Evolutionary conservation across 2,329 filamentous ascomycete genomes (phyloP).

Genomic region (Cercospora canescens): DNA sequence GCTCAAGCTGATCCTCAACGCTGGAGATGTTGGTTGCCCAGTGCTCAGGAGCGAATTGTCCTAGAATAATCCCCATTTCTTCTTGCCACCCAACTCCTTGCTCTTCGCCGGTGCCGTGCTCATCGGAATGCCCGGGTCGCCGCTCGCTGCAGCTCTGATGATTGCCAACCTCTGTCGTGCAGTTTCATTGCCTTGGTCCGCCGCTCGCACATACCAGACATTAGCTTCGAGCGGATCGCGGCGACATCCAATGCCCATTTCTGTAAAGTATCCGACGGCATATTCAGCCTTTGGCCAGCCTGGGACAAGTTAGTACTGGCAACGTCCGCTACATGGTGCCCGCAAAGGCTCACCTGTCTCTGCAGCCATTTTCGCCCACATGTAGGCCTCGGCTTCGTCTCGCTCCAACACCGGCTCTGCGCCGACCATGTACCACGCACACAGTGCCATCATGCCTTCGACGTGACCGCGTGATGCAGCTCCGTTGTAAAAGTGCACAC

Average conservation of each 20-base stretch:
- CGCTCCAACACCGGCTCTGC: conserved; percentile 90
- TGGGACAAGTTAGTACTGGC: conserved; percentile 37
- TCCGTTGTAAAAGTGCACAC: conserved; percentile 95
- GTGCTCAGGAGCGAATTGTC: neutral
- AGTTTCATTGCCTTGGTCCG: conserved; percentile 85
- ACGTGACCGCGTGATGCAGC: conserved; percentile 83
- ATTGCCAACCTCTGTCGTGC: conserved; percentile 84
- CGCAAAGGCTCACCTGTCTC: conserved; percentile 69
- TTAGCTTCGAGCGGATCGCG: conserved; percentile 95
- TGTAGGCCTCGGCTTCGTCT: conserved; percentile 93
- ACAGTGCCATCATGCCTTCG: conserved; percentile 94
- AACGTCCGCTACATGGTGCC: neutral
- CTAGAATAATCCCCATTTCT: conserved; percentile 12
- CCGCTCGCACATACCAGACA: conserved; percentile 96
- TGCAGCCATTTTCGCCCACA: conserved; percentile 88
- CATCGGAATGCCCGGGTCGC: conserved; percentile 47
- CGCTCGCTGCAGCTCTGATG: conserved; percentile 78
- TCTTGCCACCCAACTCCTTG: conserved; percentile 30
- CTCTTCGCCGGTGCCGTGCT: conserved; percentile 33
- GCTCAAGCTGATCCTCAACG: neutral
- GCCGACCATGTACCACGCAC: conserved; percentile 97
- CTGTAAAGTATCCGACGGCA: conserved; percentile 93
- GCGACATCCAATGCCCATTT: conserved; percentile 96
- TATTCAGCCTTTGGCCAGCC: conserved; percentile 77
- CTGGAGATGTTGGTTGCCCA: neutral